Evolutionary conservation across 2,329 filamentous ascomycete genomes (phyloP), one percentile per base, ranked within the genome.

Genomic region (Salinomyces thailandicus): DNA sequence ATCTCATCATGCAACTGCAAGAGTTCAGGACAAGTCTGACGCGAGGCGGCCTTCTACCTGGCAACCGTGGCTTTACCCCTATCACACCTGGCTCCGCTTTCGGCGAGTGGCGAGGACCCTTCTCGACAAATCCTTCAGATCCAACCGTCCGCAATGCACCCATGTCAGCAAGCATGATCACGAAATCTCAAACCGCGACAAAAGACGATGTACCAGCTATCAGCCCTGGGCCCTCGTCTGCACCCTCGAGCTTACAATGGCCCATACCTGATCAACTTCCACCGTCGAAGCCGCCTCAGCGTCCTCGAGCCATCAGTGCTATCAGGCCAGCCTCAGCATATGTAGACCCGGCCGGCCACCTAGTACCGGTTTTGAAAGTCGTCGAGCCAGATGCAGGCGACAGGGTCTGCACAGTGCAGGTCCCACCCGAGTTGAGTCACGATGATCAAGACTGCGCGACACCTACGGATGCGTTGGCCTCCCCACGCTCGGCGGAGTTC

Each of bases 1-100:
- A 84, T 48, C 68, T 93, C 47, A 86, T 93, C 71, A 91, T 91
- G 68, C 86, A 85, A 48, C 65, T 93, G 32, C 83, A 87, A 57
- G 83, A 89, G 52, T 89, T 87, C 54, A 71, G 43, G 60, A 72
- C 47, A 55, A 71, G 52, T 62, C 68, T 58, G 3, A 44, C 51
- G 9, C 44, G 51, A 11, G 55, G 55, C 14, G 53, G 66, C 61
- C 33, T 55, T 3, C 41, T 58, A 27, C 41, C 49, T 12, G 44
- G 47, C 6, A 50, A 56, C 28, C 50, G 57, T 16, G 47, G 47
- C 18, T 39, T 58, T 8, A 56, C 52, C 18, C 57, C 57, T 5
- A 50, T 56, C 14, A 54, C 53, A 14, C 52, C 57, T 17, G 49
- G 48, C 31, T 58, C 57, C 8, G 52, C 54, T 2, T 44, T 53